Base-by-base conservation (phyloP, 1,284 basidiomycete genomes). In the Entoloma clypeatum region DNA sequence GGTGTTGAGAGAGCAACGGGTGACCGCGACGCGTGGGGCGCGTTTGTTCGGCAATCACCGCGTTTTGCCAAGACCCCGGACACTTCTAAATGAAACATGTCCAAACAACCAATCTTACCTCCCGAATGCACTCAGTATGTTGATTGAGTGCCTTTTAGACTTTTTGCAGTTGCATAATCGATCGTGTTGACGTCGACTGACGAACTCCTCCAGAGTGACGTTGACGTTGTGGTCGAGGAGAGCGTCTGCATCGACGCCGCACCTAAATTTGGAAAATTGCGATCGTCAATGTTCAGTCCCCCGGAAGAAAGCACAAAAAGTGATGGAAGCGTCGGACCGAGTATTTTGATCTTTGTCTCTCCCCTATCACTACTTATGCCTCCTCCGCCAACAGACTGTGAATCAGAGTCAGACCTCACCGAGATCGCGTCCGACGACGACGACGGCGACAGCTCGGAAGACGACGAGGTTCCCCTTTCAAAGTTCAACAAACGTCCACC, bases 1-100 rank as follows among this genome's bases (percentile, higher is more conserved):
- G 41, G 47, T 65, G 45, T 45, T 37, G 29, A 32, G 44, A 36
- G 34, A 39, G 22, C 19, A 18, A 6, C n/a, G 23, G 13, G 29
- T 30, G 13, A 4, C 37, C 17, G 30, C 39, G 26, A 25, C 24
- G 34, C 39, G 32, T 39, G 46, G 33, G 32, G 38, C 35, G 40
- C 11, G 11, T 10, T 16, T 19, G 21, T 34, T 41, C 39, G 47
- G 40, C 30, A 18, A 46, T 51, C 47, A 51, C 47, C 44, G 44
- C 18, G 26, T 26, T 9, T 19, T 24, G 37, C 26, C 40, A 27
- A 36, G 41, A 32, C 41, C 41, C 44, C 41, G 21, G 41, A 25
- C 34, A 44, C 35, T 18, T 9, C 35, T 3, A n/a, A 24, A 8
- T 6, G 31, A 13, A 17, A 13, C 23, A 17, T n/a, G 8, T 14